These are phyloP conservation scores for Penicillium macrosclerotiorum DNA, from an alignment of 495 filamentous ascomycete genomes.

Conservation along the genomic window DNA sequence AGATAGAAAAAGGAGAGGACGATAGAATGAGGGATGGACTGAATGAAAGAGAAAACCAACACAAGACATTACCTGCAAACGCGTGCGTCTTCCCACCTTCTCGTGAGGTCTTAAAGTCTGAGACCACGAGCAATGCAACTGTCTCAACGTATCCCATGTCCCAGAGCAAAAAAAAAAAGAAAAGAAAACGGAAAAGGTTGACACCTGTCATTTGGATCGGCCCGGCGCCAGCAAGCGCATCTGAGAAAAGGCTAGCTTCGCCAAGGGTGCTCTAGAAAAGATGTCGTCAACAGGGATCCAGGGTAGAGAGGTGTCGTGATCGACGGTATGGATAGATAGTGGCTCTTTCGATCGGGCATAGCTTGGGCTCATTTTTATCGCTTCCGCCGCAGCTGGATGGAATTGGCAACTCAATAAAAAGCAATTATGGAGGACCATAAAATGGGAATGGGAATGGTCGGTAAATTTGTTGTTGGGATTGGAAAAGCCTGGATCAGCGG, in stretches of 20 bases:
- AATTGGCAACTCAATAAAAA: slow-evolving; percentile 24
- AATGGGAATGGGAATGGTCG: slow-evolving; percentile 4
- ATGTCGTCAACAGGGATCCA: slow-evolving; percentile 9
- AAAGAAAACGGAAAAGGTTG: slow-evolving; percentile 12
- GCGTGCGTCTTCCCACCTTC: not conserved
- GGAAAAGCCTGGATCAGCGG: slow-evolving; percentile 2
- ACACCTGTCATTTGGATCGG: slow-evolving; percentile 28
- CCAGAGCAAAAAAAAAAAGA: slow-evolving; percentile 10
- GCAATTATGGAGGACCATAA: slow-evolving; percentile 15
- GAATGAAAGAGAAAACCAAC: too few relatives aligned
- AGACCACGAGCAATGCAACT: slow-evolving; percentile 1
- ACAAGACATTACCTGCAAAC: too few relatives aligned
- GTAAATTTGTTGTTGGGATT: too few relatives aligned
- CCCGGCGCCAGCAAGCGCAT: slow-evolving; percentile 10
- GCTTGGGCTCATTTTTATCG: slow-evolving; percentile 13
- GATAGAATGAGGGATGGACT: too few relatives aligned
- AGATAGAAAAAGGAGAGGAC: not conserved
- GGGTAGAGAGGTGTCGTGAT: slow-evolving; percentile 19
- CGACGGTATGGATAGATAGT: slow-evolving; percentile 18
- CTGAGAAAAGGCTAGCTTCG: slow-evolving; percentile 3
- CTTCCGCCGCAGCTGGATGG: slow-evolving; percentile 24
- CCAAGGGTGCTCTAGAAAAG: slow-evolving; percentile 17
- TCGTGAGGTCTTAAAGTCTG: not conserved
- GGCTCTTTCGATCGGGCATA: slow-evolving; percentile 12
- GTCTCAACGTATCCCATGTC: slow-evolving; percentile 11